phyloP scores from a whole-genome alignment of 2,329 filamentous ascomycete species.

The Fusarium lateritium region DNA sequence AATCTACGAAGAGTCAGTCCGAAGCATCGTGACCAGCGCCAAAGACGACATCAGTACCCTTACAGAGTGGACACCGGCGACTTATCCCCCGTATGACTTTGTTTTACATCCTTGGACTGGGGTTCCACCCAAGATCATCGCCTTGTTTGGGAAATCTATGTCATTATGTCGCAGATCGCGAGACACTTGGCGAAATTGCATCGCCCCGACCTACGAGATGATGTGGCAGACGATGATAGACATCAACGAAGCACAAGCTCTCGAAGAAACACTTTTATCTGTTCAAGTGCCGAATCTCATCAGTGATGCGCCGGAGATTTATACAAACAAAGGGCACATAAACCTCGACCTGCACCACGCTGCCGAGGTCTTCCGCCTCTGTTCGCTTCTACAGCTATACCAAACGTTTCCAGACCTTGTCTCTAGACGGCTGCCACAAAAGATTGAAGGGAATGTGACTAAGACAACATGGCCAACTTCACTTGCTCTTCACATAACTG shows the following conservation, averaged over 20 bases:
- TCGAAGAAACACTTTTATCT: slow-evolving; percentile 37
- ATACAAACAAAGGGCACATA: not conserved
- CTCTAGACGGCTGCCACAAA: slow-evolving; percentile 48
- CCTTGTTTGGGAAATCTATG: slow-evolving; percentile 41
- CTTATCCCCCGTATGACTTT: slow-evolving; percentile 30
- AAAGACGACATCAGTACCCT: slow-evolving; percentile 40
- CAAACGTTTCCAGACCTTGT: slow-evolving; percentile 56
- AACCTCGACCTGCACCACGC: slow-evolving; percentile 52
- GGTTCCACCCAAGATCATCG: slow-evolving; percentile 38
- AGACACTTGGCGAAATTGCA: slow-evolving; percentile 38
- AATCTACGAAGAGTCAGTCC: slow-evolving; percentile 39
- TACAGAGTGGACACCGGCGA: slow-evolving; percentile 28
- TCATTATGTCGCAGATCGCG: slow-evolving; percentile 40
- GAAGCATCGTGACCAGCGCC: slow-evolving; percentile 39
- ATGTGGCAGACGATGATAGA: slow-evolving; percentile 44
- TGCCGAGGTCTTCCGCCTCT: slow-evolving; percentile 57
- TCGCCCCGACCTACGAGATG: slow-evolving; percentile 34
- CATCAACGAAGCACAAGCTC: slow-evolving; percentile 37
- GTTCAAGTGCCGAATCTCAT: slow-evolving; percentile 31
- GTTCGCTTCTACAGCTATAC: slow-evolving; percentile 57
- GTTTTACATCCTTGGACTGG: slow-evolving; percentile 42
- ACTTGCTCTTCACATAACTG: slow-evolving; percentile 31
- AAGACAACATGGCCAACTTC: slow-evolving; percentile 34
- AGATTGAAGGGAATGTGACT: slow-evolving; percentile 15
- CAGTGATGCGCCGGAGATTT: slow-evolving; percentile 2